A percentile compares a stretch with the other conserved stretches of the same genome.
Conservation (phyloP, 2,329 filamentous ascomycete genomes). For the Trichoderma hamatum region DNA sequence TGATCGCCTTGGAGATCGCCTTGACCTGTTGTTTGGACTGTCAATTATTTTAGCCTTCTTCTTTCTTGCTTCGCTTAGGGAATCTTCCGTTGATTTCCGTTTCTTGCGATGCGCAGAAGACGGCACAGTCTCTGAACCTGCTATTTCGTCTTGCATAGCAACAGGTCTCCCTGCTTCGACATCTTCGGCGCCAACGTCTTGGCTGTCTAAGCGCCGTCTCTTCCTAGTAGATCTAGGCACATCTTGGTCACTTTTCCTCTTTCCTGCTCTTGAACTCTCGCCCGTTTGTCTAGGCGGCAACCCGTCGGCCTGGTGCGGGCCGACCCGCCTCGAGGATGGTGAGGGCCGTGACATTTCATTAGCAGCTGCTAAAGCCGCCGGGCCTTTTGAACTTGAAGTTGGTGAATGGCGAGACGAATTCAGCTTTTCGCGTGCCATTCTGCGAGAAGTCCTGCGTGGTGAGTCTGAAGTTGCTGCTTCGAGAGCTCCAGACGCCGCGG, state of each 20-base stretch:
- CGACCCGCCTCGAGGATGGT: neutral
- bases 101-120: neutral
- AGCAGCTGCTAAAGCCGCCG: neutral
- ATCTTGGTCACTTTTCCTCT: neutral
- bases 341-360: neutral
- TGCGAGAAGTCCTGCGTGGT: neutral
- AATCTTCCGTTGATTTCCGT: neutral
- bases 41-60: neutral
- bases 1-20: neutral
- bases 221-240: neutral
- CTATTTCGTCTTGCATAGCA: neutral
- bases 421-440: neutral
- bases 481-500: neutral
- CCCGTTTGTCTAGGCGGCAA: neutral
- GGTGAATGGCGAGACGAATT: neutral
- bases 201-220: neutral
- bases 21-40: neutral
- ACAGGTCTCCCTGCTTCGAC: neutral
- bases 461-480: neutral
- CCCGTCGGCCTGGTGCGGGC: neutral
- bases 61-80: neutral
- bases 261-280: neutral
- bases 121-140: neutral
- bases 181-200: neutral
- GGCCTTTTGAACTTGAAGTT: neutral